Evolutionary conservation across 2,329 filamentous ascomycete species (phyloP).

Genomic region (Drechslerella dactyloides): DNA sequence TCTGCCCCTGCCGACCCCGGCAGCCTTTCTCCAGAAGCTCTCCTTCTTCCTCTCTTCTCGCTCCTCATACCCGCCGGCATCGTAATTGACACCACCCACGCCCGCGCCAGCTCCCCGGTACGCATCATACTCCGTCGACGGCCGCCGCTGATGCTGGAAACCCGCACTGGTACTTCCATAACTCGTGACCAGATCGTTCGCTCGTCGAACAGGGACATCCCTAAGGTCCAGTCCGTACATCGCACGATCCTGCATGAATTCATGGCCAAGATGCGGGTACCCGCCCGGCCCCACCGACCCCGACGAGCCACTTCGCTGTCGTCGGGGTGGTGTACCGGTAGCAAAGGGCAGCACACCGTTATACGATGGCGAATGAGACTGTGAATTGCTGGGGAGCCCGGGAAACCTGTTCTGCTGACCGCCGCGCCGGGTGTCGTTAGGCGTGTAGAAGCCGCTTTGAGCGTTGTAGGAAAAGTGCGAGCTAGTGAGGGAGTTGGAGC

Average conservation of each 20-base stretch:
- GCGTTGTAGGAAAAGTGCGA: constrained; percentile 26
- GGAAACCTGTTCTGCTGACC: background rate
- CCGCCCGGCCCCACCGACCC: constrained; percentile 34
- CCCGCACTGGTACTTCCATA: constrained; percentile 21
- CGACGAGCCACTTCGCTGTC: constrained; percentile 26
- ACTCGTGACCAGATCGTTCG: constrained; percentile 40
- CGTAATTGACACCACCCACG: background rate
- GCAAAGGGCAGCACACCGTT: constrained; percentile 34
- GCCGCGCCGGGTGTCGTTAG: constrained; percentile 17
- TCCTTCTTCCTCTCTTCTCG: constrained; percentile 25
- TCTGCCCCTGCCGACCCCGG: constrained; percentile 13
- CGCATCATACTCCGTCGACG: background rate
- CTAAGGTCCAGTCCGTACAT: constrained; percentile 34
- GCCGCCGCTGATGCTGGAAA: background rate
- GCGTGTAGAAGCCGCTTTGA: constrained; percentile 23
- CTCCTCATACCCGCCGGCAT: background rate
- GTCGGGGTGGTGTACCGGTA: constrained; percentile 18
- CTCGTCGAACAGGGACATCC: constrained; percentile 27
- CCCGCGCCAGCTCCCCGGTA: background rate
- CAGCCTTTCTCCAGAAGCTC: constrained; percentile 44
- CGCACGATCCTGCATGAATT: constrained; percentile 15
- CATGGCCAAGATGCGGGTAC: constrained; percentile 37
- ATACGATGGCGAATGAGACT: constrained; percentile 9
- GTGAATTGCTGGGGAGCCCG: background rate
- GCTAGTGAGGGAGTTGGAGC: constrained; percentile 42